A percentile compares a stretch with the other conserved stretches of the same genome.
These are phyloP conservation scores for Podospora tetraspora DNA, from an alignment of 495 filamentous ascomycete species.

Conservation along the genomic window DNA sequence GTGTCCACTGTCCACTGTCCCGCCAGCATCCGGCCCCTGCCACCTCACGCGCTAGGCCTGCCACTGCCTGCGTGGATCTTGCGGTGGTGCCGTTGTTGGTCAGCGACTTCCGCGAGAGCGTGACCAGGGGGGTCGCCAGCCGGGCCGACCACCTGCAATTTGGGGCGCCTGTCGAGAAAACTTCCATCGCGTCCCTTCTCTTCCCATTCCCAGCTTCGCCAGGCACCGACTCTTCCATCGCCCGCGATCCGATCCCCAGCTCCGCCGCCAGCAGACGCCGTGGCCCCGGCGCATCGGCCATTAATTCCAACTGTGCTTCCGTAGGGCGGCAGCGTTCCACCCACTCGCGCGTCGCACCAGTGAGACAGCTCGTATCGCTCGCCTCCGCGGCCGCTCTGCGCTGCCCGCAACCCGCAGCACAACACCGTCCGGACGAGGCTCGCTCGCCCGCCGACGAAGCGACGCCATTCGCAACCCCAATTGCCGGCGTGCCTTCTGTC, in stretches of 20 bases:
- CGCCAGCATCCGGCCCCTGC: not conserved
- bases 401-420: not conserved
- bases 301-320: not conserved
- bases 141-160: conserved; percentile 14
- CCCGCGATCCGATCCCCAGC: conserved; percentile 8
- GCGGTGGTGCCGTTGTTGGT: conserved; percentile 3
- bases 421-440: not conserved
- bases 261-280: conserved; percentile 7
- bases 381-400: not conserved
- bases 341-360: not conserved
- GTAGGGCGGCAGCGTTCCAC: not conserved
- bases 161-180: conserved; percentile 14
- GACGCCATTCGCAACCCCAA: not conserved
- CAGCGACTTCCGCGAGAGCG: not conserved
- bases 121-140: conserved; percentile 6
- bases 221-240: conserved; percentile 14
- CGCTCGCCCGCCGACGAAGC: not conserved
- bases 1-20: too few species aligned
- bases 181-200: conserved; percentile 6
- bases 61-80: not conserved
- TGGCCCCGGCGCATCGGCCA: not conserved
- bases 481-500: not conserved
- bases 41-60: not conserved
- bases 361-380: not conserved
- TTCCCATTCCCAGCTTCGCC: conserved; percentile 14